Percentiles rank a stretch among this genome's conserved stretches.
phyloP scores from a whole-genome alignment of 305 asterid species.

The Fraxinus floribunda region DNA sequence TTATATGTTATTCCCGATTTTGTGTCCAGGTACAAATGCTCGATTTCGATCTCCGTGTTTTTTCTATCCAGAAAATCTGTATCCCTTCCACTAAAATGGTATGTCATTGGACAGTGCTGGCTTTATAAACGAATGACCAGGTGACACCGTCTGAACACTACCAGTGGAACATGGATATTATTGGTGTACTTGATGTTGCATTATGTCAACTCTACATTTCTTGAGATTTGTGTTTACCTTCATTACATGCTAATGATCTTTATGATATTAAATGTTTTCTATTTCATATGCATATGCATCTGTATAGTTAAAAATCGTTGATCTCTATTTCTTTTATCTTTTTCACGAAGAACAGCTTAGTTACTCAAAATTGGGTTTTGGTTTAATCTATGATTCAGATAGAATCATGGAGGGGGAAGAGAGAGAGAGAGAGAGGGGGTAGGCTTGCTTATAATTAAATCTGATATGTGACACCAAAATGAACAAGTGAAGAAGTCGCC shows the following conservation, averaged over 20 bases:
- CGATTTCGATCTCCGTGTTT: conserved; percentile 58
- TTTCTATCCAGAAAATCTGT: conserved; percentile 88
- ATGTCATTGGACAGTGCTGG: conserved; percentile 99
- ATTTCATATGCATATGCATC: background rate
- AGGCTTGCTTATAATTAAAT: background rate
- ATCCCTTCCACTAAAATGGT: conserved; percentile 93
- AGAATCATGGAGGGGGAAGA: background rate
- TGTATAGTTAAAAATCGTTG: background rate
- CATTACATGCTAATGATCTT: conserved; percentile 4
- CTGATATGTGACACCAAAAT: background rate
- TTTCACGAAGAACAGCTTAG: background rate
- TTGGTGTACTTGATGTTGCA: conserved; percentile 80
- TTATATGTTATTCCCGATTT: conserved; percentile 36
- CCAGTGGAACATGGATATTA: conserved; percentile 99
- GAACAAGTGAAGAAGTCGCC: background rate
- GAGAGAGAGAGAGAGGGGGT: too few relatives aligned
- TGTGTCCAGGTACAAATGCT: conserved; percentile 52
- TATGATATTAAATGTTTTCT: background rate
- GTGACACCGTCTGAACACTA: conserved; percentile 94
- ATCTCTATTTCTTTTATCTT: background rate
- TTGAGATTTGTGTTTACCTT: background rate
- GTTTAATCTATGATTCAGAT: background rate
- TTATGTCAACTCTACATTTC: conserved; percentile 43
- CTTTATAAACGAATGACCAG: conserved; percentile 95
- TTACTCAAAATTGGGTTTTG: background rate